A percentile compares a stretch with the other conserved stretches of the same genome.
Conservation (phyloP, 805 yeast genomes). For the Pichia heedii region DNA sequence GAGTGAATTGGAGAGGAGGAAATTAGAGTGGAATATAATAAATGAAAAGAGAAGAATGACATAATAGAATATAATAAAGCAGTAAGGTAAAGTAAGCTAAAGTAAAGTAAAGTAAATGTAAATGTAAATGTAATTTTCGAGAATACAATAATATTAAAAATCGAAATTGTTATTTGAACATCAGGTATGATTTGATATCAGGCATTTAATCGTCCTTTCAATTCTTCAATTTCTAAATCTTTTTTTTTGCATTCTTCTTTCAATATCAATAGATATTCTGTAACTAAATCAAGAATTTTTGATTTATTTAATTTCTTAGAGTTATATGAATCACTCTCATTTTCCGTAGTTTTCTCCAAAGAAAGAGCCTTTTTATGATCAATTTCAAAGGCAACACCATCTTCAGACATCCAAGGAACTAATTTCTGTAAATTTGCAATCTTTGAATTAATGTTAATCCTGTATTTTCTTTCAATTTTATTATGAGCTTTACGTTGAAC, state of each 20-base stretch:
- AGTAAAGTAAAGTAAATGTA: no score
- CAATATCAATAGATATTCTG: conserved; percentile 45
- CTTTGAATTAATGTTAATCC: conserved; percentile 64
- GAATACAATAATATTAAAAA: no score
- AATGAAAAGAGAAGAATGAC: no score
- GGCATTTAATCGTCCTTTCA: background rate
- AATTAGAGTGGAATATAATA: no score
- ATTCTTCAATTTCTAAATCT: conserved; percentile 5
- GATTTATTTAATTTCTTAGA: conserved; percentile 49
- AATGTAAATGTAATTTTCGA: no score
- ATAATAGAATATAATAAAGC: no score
- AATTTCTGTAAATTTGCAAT: conserved; percentile 58
- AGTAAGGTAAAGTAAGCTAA: no score
- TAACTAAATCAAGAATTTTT: conserved; percentile 61
- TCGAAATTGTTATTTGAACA: no score
- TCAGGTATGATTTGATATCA: no score
- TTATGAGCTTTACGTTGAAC: conserved; percentile 63
- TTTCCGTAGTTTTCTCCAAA: background rate
- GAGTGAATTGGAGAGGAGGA: no score
- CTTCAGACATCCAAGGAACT: conserved; percentile 59
- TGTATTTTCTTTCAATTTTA: conserved; percentile 60
- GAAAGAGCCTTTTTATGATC: conserved; percentile 22
- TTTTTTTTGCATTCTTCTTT: conserved; percentile 38
- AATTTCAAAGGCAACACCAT: conserved; percentile 55
- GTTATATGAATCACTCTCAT: conserved; percentile 3